Conservation (phyloP, 2,329 filamentous ascomycete genomes). For the Colletotrichum caudatum region DNA sequence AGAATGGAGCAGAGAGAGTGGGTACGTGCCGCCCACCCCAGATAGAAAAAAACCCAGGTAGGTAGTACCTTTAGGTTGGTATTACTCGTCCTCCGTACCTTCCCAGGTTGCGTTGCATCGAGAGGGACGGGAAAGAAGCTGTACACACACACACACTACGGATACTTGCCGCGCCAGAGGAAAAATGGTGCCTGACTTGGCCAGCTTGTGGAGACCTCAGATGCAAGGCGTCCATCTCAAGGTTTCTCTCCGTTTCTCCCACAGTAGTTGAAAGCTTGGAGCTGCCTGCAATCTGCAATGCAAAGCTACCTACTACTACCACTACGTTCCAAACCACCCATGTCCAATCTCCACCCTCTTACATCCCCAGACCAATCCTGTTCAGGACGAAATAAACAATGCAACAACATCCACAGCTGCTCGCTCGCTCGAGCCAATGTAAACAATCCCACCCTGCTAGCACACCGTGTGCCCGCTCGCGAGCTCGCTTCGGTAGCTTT, state of each 20-base stretch:
- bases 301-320: too few relatives aligned
- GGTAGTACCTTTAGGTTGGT: too few relatives aligned
- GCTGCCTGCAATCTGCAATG: not conserved
- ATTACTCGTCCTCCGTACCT: not conserved
- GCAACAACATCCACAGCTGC: conserved; percentile 29
- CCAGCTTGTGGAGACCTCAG: conserved; percentile 28
- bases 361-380: conserved; percentile 18
- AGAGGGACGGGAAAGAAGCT: not conserved
- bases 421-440: conserved; percentile 28
- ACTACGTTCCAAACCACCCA: not conserved
- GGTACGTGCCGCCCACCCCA: conserved; percentile 10
- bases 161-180: conserved; percentile 14
- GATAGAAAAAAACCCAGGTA: not conserved
- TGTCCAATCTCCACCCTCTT: conserved; percentile 12
- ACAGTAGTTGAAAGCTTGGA: conserved; percentile 3
- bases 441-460: conserved; percentile 36
- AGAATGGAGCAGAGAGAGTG: not conserved
- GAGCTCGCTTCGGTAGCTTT: conserved; percentile 5
- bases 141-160: not conserved
- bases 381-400: conserved; percentile 41
- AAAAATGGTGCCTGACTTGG: conserved; percentile 23
- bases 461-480: conserved; percentile 1
- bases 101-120: conserved; percentile 9
- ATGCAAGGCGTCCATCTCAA: conserved; percentile 27
- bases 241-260: too few relatives aligned